Percentiles rank a stretch among this genome's conserved stretches.
These are phyloP conservation scores for Exophiala alcalophila DNA, from an alignment of 2,329 filamentous ascomycete species.

Conservation along the genomic window DNA sequence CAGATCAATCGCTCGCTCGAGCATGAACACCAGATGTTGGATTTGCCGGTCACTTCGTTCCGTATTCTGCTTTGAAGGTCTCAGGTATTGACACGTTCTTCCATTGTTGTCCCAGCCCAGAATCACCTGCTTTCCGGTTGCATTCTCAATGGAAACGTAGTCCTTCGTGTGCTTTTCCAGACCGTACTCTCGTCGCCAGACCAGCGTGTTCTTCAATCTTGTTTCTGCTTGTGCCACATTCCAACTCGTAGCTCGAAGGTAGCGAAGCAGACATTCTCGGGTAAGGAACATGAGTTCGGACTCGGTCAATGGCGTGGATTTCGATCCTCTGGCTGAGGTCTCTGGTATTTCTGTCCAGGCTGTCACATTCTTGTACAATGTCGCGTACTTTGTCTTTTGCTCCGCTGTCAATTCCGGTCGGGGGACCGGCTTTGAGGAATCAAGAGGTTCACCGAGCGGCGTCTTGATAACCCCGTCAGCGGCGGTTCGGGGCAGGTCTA, in stretches of 20 bases:
- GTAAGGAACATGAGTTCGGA: slow-evolving; percentile 86
- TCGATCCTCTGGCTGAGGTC: slow-evolving; percentile 57
- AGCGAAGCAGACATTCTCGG: slow-evolving; percentile 85
- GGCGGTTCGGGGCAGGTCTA: slow-evolving; percentile 38
- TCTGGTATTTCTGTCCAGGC: slow-evolving; percentile 69
- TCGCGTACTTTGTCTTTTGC: slow-evolving; percentile 76
- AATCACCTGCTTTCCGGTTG: slow-evolving; percentile 91
- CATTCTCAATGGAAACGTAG: slow-evolving; percentile 89
- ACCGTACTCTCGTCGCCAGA: slow-evolving; percentile 89
- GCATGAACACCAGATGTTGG: slow-evolving; percentile 92
- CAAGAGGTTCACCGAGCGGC: slow-evolving; percentile 58
- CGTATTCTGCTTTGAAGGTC: slow-evolving; percentile 89
- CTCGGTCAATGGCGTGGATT: slow-evolving; percentile 66
- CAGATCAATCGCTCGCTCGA: slow-evolving; percentile 83
- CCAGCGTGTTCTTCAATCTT: slow-evolving; percentile 75
- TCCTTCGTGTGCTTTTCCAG: slow-evolving; percentile 71
- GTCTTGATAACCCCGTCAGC: slow-evolving; percentile 48
- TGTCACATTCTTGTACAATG: slow-evolving; percentile 67
- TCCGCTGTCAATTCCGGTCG: slow-evolving; percentile 66
- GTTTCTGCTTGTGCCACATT: slow-evolving; percentile 69
- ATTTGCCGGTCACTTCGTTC: slow-evolving; percentile 80
- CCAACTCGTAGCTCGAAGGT: slow-evolving; percentile 93
- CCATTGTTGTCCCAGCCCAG: slow-evolving; percentile 81
- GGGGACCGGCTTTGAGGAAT: slow-evolving; percentile 57
- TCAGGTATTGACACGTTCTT: slow-evolving; percentile 86